A percentile compares a stretch with the other conserved stretches of the same genome.
phyloP scores from a whole-genome alignment of 2,329 filamentous ascomycete genomes.

The Trichoderma endophyticum region DNA sequence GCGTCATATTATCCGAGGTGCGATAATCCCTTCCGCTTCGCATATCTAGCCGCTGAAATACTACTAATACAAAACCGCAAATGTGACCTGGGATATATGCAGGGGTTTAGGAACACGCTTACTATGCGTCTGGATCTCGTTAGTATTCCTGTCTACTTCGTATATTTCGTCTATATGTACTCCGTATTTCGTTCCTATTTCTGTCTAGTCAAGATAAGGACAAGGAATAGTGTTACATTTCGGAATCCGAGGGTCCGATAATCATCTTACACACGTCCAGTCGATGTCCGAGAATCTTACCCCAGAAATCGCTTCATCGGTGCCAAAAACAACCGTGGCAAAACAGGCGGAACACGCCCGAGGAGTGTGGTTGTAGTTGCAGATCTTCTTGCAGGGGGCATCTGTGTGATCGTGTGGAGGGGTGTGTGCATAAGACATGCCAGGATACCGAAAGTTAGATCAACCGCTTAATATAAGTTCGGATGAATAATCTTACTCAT shows the following conservation, averaged over 20 bases:
- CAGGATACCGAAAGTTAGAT: background rate
- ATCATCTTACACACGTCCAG: background rate
- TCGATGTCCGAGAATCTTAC: background rate
- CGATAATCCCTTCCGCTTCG: background rate
- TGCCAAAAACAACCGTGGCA: background rate
- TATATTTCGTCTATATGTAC: background rate
- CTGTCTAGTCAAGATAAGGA: background rate
- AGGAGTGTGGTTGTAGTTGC: background rate
- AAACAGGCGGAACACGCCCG: background rate
- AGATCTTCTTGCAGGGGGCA: background rate
- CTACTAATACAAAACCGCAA: background rate
- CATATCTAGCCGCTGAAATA: background rate
- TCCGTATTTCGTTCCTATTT: background rate
- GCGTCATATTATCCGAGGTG: background rate
- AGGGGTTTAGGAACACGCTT: background rate
- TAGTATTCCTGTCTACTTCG: background rate
- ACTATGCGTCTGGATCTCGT: background rate
- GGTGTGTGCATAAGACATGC: background rate
- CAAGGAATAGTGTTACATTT: background rate
- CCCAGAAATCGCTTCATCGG: background rate
- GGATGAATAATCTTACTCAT: background rate
- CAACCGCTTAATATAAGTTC: background rate
- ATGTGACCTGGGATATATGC: background rate
- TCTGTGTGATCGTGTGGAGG: background rate
- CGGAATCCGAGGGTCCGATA: background rate